Conservation (phyloP, 2,329 filamentous ascomycete species). For the Orbilia brochopaga region DNA sequence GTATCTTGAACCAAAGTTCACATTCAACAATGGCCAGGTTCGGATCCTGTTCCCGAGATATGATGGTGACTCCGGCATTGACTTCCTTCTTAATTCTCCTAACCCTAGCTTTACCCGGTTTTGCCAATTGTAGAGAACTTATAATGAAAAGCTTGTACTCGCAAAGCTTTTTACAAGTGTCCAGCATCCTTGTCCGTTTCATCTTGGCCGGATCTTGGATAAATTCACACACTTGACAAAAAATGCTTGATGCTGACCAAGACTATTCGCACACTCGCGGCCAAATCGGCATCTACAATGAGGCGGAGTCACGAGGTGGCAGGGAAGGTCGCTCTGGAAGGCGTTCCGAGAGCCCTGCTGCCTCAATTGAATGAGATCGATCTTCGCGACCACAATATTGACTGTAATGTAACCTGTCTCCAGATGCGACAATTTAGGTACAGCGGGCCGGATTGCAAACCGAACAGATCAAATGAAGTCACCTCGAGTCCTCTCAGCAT, state of each 20-base stretch:
- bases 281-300: not conserved
- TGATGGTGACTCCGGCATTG: too few species aligned
- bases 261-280: not conserved
- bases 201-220: constrained; percentile 32
- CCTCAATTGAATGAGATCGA: constrained; percentile 8
- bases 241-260: not conserved
- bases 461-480: not conserved
- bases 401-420: not conserved
- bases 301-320: constrained; percentile 1
- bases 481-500: too few species aligned
- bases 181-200: constrained; percentile 18
- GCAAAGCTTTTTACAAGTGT: not conserved
- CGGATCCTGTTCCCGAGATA: too few species aligned
- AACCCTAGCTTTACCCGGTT: too few species aligned
- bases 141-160: constrained; percentile 20
- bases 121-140: too few species aligned
- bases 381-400: not conserved
- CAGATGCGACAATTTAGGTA: constrained; percentile 17
- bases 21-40: too few species aligned
- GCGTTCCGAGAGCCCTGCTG: constrained; percentile 10
- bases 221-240: constrained; percentile 14
- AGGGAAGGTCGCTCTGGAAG: constrained; percentile 2
- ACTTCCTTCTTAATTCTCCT: too few species aligned
- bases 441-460: constrained; percentile 20
- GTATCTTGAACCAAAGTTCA: too few species aligned